Evolutionary conservation across 2,329 filamentous ascomycete genomes (phyloP).

Genomic region (Penicillium glabrum): DNA sequence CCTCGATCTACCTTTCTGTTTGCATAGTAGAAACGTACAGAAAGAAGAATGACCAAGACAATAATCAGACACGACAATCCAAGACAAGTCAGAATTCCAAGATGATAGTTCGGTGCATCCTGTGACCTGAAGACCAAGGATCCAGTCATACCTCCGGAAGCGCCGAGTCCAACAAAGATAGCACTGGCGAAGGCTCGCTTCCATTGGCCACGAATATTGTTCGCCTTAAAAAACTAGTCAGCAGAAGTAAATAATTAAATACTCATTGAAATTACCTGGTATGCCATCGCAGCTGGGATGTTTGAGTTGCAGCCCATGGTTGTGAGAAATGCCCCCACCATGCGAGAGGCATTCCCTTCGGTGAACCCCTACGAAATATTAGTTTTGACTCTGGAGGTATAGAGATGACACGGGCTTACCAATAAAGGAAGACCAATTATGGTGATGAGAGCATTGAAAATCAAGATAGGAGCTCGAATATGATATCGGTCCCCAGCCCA

Average conservation of each 20-base stretch:
- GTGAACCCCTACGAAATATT: constrained; percentile 13
- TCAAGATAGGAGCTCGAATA: constrained; percentile 26
- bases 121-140: constrained; percentile 14
- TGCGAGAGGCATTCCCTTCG: constrained; percentile 19
- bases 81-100: constrained; percentile 14
- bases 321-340: constrained; percentile 32
- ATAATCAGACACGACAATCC: constrained; percentile 20
- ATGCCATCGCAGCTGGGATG: constrained; percentile 32
- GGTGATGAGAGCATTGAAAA: constrained; percentile 24
- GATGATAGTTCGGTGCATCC: constrained; percentile 12
- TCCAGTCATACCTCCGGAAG: constrained; percentile 11
- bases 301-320: constrained; percentile 30
- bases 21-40: constrained; percentile 27
- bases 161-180: constrained; percentile 18
- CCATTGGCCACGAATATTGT: constrained; percentile 32
- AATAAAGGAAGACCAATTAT: constrained; percentile 29
- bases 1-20: constrained; percentile 35
- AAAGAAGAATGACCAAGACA: constrained; percentile 24
- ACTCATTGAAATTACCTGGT: constrained; percentile 13
- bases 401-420: background rate
- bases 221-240: constrained; percentile 17
- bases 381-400: background rate
- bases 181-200: constrained; percentile 25
- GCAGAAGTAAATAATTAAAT: background rate
- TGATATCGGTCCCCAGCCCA: constrained; percentile 30